Percentiles rank a stretch among this genome's conserved stretches.
phyloP scores from a whole-genome alignment of 805 yeast species.

The Saturnispora zaruensis region DNA sequence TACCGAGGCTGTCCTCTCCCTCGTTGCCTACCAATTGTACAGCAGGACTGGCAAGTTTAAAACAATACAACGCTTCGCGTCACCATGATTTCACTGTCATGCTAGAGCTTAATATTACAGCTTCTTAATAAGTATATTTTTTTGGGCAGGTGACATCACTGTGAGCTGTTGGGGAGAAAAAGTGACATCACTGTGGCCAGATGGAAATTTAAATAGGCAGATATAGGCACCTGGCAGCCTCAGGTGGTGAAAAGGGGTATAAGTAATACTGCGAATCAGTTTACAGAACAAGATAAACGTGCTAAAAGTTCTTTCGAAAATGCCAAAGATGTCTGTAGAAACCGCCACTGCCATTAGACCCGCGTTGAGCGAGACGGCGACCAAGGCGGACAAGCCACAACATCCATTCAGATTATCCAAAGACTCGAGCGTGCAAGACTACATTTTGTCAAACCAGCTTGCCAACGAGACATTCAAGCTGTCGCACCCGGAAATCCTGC shows the following conservation, averaged over 20 bases:
- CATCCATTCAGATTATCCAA: constrained; percentile 38
- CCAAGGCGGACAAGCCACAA: constrained; percentile 1
- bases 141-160: constrained; percentile 1
- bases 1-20: too few relatives aligned
- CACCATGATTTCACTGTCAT: neutral
- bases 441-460: constrained; percentile 37
- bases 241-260: too few relatives aligned
- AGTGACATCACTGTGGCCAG: constrained; percentile 2
- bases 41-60: too few relatives aligned
- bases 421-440: constrained; percentile 42
- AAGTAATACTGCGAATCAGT: neutral
- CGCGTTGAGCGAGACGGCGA: constrained; percentile 2
- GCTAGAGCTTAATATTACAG: too few relatives aligned
- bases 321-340: constrained; percentile 14
- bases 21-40: too few relatives aligned
- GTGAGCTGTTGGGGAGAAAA: neutral
- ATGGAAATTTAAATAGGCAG: neutral
- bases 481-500: constrained; percentile 50
- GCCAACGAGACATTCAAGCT: constrained; percentile 39
- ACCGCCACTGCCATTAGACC: constrained; percentile 1
- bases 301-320: constrained; percentile 3
- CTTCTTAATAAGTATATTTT: too few relatives aligned
- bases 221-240: neutral
- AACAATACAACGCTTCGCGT: too few relatives aligned
- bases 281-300: constrained; percentile 6